These are phyloP conservation scores for Allomyces macrogynus DNA, from an alignment of 192 early-diverging fungal species.

Conservation along the genomic window DNA sequence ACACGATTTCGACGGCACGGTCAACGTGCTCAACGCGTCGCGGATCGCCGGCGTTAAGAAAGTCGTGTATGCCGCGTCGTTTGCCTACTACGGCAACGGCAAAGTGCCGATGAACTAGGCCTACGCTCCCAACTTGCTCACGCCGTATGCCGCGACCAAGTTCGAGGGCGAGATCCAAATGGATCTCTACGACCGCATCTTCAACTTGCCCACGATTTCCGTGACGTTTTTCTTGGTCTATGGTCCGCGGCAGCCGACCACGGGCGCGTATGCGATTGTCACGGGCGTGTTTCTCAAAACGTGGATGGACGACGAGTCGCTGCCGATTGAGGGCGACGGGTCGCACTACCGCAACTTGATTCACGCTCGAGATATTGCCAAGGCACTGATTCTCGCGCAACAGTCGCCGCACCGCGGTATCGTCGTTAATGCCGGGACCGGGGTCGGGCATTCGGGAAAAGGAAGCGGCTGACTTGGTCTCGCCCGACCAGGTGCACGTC, in stretches of 20 bases:
- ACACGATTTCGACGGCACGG: slow-evolving; percentile 69
- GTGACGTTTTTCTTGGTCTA: slow-evolving; percentile 16
- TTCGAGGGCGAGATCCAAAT: slow-evolving; percentile 16
- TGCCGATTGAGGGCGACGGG: no score
- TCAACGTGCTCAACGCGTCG: slow-evolving; percentile 68
- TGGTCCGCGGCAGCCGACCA: no score
- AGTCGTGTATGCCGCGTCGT: slow-evolving; percentile 88
- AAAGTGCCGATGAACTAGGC: slow-evolving; percentile 39
- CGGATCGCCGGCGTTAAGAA: slow-evolving; percentile 55
- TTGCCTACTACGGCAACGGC: slow-evolving; percentile 73
- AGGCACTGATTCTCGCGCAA: slow-evolving; percentile 11
- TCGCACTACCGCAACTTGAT: slow-evolving; percentile 56
- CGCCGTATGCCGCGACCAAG: slow-evolving; percentile 91
- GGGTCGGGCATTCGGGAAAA: slow-evolving; percentile 76
- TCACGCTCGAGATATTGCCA: slow-evolving; percentile 84
- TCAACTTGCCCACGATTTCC: no score
- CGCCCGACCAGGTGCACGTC: no score
- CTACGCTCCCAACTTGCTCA: slow-evolving; percentile 36
- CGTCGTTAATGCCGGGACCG: slow-evolving; percentile 75
- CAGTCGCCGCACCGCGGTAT: slow-evolving; percentile 26
- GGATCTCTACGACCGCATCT: no score
- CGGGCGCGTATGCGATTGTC: no score
- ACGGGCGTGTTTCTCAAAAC: no score
- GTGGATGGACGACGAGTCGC: no score
- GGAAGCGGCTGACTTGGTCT: slow-evolving; percentile 47